Evolutionary conservation across 208 protist species (phyloP), one percentile per base, ranked within the genome.

Genomic region (Trypanosoma theileri): DNA sequence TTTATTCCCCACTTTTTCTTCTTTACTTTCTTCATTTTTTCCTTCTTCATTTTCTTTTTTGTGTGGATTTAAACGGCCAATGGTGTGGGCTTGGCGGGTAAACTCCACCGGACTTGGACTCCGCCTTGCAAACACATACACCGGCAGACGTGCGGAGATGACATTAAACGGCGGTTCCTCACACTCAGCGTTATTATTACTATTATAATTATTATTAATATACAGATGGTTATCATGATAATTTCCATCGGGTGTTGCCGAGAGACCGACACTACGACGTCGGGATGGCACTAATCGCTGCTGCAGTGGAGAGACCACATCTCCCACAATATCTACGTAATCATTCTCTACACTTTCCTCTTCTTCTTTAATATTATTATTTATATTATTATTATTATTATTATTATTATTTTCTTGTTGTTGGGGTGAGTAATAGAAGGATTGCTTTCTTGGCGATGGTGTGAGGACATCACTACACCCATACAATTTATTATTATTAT

Each of bases 91-190:
- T 50, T 87, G 74, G 31, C 78, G 68, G 2, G 84, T 86, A 56
- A 74, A 76, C 21, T 46, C 70, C 50, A 78, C 79, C 1, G 86
- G 83, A 62, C 86, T 92, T 41, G 57, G 74, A 57, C 81, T 84
- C 53, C 86, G 86, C 0, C 81, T 64, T 56, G 83, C 69, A 75
- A 92, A 88, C 59, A 92, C 69, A 69, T 88, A 92, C 3, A 92
- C 86, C 1, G 86, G 86, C 45, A 92, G 67, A 14, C 53, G 56
- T 21, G 86, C 77, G 0, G 82, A 69, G 44, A 66, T 42, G 0
- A 84, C 28, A 16, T 7, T 59, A 28, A 77, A 40, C 11, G 71
- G 59, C 11, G 73, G 19, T 6, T 35, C 28, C 28, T 35, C 28
- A 19, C 19, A n/a, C 3, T 31, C 21, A 4, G 4, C 28, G 22